These are phyloP conservation scores for Hibiscus mutabilis DNA, from an alignment of 345 rosid genomes.

Conservation along the genomic window DNA sequence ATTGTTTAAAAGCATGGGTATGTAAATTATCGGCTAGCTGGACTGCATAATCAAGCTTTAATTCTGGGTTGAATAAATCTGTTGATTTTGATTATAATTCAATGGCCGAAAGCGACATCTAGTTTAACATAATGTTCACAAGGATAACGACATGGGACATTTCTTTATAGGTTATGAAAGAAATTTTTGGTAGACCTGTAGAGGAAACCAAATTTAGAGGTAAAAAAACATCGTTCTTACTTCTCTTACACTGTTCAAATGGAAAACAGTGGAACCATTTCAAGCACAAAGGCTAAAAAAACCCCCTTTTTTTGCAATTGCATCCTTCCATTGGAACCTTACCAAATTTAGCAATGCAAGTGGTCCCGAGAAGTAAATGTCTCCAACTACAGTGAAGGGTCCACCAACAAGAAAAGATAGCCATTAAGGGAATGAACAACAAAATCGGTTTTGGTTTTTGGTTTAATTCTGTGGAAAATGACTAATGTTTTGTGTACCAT, in stretches of 20 bases:
- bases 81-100: not conserved
- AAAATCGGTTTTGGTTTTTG: not conserved
- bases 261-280: no score
- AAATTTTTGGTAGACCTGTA: not conserved
- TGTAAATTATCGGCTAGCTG: not conserved
- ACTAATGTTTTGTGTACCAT: not conserved
- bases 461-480: not conserved
- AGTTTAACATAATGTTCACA: not conserved
- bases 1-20: not conserved
- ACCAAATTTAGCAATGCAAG: no score
- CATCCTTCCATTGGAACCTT: no score
- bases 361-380: not conserved
- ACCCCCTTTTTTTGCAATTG: no score
- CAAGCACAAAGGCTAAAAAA: no score
- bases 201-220: not conserved
- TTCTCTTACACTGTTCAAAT: no score
- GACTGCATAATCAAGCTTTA: not conserved
- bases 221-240: not conserved
- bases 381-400: not conserved
- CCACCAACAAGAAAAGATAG: not conserved
- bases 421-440: not conserved
- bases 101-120: slow-evolving; percentile 1
- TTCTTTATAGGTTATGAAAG: not conserved
- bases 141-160: not conserved
- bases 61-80: not conserved